Base-by-base conservation (phyloP, 352 stramenopile species). In the Thalassiosira hispida region DNA sequence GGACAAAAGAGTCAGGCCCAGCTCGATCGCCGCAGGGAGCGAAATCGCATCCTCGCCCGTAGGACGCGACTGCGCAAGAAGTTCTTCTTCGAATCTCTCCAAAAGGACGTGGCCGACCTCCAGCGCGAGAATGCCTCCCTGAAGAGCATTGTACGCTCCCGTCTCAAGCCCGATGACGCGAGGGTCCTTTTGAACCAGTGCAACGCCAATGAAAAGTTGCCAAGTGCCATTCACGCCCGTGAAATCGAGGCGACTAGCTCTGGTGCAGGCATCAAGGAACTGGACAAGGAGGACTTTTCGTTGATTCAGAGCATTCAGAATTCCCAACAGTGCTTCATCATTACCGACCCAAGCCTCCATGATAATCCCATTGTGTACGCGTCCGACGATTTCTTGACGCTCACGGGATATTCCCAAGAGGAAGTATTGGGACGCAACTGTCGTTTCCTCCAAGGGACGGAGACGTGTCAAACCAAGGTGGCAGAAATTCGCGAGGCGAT, bases 61-160 rank as follows among this genome's bases (percentile, higher is more conserved):
- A 77, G 93, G 20, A 96, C 91, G n/a, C 89, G 93, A n/a, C 83
- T 96, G 27, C 77, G 93, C 16, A 96, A 96, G 74, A 96, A 96
- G 73, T 96, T 96, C 73, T 95, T 96, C 74, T 95, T 95, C 72
- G 91, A 96, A 81, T 89, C 78, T 0, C 75, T 95, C 29, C 90
- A 95, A 64, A 92, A 92, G 67, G 89, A 95, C 65, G 86, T 95
- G 25, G 73, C 87, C 33, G 88, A 93, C 60, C 73, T 96, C 12
- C 86, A 94, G 72, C 68, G 77, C 9, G 84, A 95, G 77, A 96
- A 96, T 77, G 61, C 71, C 31, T 69, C 77, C 29, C 65, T 96
- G 6, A 94, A 93, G 69, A 86, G 88, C 16, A 85, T 94, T 71
- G 81, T 93, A n/a, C 67, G 77, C 11, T 76, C 51, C 18, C 71